Evolutionary conservation across 345 rosid genomes (phyloP), one percentile per base, ranked within the genome.

Genomic region (Arabidopsis suecica): DNA sequence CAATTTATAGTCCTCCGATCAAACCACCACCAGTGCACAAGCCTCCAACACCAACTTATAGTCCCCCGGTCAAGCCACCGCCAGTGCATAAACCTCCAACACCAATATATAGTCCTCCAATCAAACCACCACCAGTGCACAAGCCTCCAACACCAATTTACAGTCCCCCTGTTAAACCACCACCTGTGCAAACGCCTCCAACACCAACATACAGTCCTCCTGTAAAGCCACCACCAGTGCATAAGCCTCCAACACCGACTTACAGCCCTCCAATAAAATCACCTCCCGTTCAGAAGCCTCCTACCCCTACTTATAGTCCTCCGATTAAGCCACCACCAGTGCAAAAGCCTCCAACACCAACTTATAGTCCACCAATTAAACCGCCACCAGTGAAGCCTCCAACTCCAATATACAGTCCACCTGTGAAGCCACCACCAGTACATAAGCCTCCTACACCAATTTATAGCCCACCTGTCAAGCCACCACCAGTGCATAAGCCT

Each of bases 131-230:
- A 22, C 77, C 77, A 0, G 0, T 16, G 18, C 18, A 16, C 18
- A 59, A 37, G 1, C 79, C 79, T 20, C 73, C 72, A 0, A 65
- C 58, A 10, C 77, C 78, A n/a, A 65, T 2, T 2, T 74, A 74
- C 0, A 74, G 78, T 25, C 78, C 72, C 0, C 73, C 73, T 0
- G 0, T 68, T 0, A 54, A 14, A 0, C 71, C 47, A 20, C 71
- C 71, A 20, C 71, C 78, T 0, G 44, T 74, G 0, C 65, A 65
- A 0, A 38, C 59, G 5, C 78, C 78, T 28, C 78, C 78, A 0
- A 65, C 72, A 3, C 77, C 77, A 30, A 40, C 23, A 0, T 73
- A 64, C 3, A 64, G 77, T 6, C 77, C 77, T 0, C 77, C 77
- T 0, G 1, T 72, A 0, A 62, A 9, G 1, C 76, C 70, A 3